A percentile compares a stretch with the other conserved stretches of the same genome.
Conservation (phyloP, 352 stramenopile genomes). For the Phytopythium delawarense region DNA sequence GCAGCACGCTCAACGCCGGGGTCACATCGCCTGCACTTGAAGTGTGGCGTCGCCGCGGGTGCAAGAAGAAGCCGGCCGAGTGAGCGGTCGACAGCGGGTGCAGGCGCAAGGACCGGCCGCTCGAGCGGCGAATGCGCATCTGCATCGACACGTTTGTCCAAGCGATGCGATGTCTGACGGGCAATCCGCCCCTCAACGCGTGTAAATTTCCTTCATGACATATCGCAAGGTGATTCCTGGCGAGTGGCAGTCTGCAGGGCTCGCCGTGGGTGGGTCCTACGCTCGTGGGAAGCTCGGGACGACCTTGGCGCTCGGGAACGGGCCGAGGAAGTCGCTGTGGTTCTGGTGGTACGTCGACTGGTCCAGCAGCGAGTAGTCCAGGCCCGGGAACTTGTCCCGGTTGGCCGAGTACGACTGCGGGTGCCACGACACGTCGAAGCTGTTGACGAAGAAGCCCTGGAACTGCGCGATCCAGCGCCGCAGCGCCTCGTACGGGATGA, state of each 20-base stretch:
- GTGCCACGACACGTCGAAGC: slow-evolving; percentile 72
- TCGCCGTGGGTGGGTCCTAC: neutral
- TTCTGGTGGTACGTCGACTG: slow-evolving; percentile 66
- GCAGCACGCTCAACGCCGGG: neutral
- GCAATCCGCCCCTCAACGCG: no score
- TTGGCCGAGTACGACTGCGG: slow-evolving; percentile 65
- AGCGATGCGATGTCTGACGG: no score
- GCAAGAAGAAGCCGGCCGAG: neutral
- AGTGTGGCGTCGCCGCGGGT: neutral
- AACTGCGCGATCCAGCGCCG: slow-evolving; percentile 74
- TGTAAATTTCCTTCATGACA: neutral
- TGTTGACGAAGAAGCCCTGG: slow-evolving; percentile 82
- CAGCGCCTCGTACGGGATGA: slow-evolving; percentile 77
- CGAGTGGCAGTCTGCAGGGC: neutral
- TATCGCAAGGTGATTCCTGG: neutral
- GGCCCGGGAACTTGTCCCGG: slow-evolving; percentile 32
- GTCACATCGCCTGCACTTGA: neutral
- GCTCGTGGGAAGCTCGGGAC: slow-evolving; percentile 34
- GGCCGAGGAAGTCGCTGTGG: slow-evolving; percentile 62
- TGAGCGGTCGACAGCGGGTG: neutral
- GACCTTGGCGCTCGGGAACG: slow-evolving; percentile 68
- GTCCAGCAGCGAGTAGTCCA: slow-evolving; percentile 69
- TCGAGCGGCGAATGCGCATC: neutral
- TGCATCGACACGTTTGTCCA: neutral
- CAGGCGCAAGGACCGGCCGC: neutral